Evolutionary conservation across 2,329 filamentous ascomycete genomes (phyloP), one percentile per base, ranked within the genome.

Genomic region (Aspergillus unguis): DNA sequence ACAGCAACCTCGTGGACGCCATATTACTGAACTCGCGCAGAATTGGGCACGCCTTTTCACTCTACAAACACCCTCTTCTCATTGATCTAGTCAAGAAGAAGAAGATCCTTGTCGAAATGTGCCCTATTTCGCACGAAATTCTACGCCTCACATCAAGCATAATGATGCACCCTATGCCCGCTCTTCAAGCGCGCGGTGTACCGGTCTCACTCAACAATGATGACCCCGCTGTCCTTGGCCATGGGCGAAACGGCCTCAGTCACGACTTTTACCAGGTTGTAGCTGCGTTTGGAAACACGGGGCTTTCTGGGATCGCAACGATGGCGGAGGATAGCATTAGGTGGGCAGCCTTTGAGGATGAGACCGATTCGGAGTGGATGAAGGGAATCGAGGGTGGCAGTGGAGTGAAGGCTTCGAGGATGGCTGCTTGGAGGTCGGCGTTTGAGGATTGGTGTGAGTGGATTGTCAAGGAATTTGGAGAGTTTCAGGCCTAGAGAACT

Each of bases 191-290:
- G 25, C 53, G 48, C 17, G 53, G 53, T 17, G 53, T 55, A 10
- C 28, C 53, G 8, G 53, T 55, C 7, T 55, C 53, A n/a, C 11
- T 55, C 33, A 55, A 52, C 27, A 55, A 55, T n/a, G 53, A 55
- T 17, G 53, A 55, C 38, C 53, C 53, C 10, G 53, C 53, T 1
- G 36, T 55, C 8, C 32, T 55, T 9, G 53, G 53, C 11, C 49
- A 55, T 27, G 53, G 53, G 5, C 9, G 29, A 3, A 55, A 55
- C 26, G 53, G 53, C 1, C 35, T 55, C 1, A 52, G 53, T 8
- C 50, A 55, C 47, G 53, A 55, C 17, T 55, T 55, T 23, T 55
- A 55, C 17, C 53, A 55, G 49, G 53, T 55, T 11, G 28, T 52
- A 17, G 37, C 43, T 10, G 53, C 53, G 2, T 55, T 55, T 43